Base-by-base conservation (phyloP, 352 stramenopile species). In the Thraustotheca clavata region DNA sequence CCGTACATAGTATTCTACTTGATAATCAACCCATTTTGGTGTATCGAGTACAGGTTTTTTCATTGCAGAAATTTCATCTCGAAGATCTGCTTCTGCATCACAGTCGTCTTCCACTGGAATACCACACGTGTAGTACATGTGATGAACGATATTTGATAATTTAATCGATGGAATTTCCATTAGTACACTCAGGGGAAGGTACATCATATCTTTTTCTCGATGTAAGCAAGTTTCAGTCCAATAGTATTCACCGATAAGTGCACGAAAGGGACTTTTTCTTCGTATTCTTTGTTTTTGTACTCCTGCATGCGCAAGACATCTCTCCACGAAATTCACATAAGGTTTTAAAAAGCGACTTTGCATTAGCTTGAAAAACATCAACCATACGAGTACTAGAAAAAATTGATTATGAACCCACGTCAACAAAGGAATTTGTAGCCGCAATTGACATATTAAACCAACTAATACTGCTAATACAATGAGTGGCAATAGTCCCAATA, bases 1-100 rank as follows among this genome's bases (percentile, higher is more conserved):
- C 22, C 43, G 43, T 29, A 50, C 43, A 29, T 50, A 50, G 43
- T 50, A 50, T 14, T 50, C 43, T 22, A 50, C 22, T 29, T 50
- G 43, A 6, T 6, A 33, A 6, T 6, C 6, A 29, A 50, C 22
- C 43, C 43, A 50, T n/a, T n/a, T n/a, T n/a, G n/a, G n/a, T n/a
- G n/a, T n/a, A n/a, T n/a, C n/a, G n/a, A n/a, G n/a, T n/a, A n/a
- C n/a, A n/a, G n/a, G n/a, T n/a, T n/a, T n/a, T n/a, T n/a, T n/a
- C n/a, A n/a, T n/a, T n/a, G n/a, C n/a, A n/a, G n/a, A n/a, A n/a
- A n/a, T n/a, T n/a, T n/a, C n/a, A n/a, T n/a, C n/a, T n/a, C n/a
- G n/a, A n/a, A n/a, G n/a, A n/a, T n/a, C n/a, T n/a, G n/a, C n/a
- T n/a, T n/a, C n/a, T n/a, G n/a, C n/a, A n/a, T n/a, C n/a, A n/a